Base-by-base conservation (phyloP, 2,329 filamentous ascomycete species). In the Neopestalotiopsis sp. region DNA sequence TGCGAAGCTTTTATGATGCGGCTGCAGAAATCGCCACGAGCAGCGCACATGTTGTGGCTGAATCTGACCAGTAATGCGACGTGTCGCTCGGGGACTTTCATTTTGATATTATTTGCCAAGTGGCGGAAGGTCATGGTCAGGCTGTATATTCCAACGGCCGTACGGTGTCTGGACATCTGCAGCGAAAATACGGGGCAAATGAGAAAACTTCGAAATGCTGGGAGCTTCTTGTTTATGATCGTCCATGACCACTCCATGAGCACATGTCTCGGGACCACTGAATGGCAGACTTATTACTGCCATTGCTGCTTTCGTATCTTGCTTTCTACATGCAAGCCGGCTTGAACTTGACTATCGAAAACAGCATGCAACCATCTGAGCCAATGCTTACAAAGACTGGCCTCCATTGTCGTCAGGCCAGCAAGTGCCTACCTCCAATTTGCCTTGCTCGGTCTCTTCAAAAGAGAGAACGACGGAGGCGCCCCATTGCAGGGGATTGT, bases 401-500 rank as follows among this genome's bases (percentile, higher is more conserved):
- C n/a, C 67, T 10, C 28, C 38, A 30, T 9, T 34, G 59, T 74
- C 75, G 49, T 75, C 73, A 12, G 78, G 80, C 72, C 77, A 82
- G 68, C 81, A 83, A 17, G 72, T 72, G 4, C 74, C 73, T 45
- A 80, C 69, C 66, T 77, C 75, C 63, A 78, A 70, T 58, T 76
- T 74, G 12, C 73, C 74, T 34, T 75, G 72, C 14, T 72, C 74
- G 10, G 74, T 72, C 28, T 77, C 75, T 49, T 78, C 75, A 68
- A 83, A 75, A n/a, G 75, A 74, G 20, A 83, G 57, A 6, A 80
- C 79, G 40, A 82, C 81, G 52, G 78, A 81, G 1, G 78, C 82
- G 3, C 81, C 80, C 64, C 78, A 81, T 68, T 80, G 74, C 57
- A 84, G 70, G 24, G 83, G 83, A 72, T 79, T 78, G 4, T 81